A percentile compares a stretch with the other conserved stretches of the same genome.
Evolutionary conservation across 805 yeast species (phyloP).

Genomic region (Saccharomycopsis selenospora): DNA sequence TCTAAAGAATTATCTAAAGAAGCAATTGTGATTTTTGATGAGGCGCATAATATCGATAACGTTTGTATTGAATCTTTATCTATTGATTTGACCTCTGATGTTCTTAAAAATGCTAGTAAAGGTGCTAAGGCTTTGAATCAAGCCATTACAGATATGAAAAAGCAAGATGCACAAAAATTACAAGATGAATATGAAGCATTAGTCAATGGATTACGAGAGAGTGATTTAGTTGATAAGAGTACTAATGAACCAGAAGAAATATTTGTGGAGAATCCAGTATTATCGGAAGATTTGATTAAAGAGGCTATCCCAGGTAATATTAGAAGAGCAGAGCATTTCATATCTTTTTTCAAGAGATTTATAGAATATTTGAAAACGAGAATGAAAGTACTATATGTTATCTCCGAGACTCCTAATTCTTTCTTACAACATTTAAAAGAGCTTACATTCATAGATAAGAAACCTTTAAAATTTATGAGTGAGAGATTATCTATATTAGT

Average conservation of each 20-base stretch:
- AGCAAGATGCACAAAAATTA: slow-evolving; percentile 72
- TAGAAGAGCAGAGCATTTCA: slow-evolving; percentile 93
- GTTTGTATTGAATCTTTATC: slow-evolving; percentile 96
- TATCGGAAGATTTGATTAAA: slow-evolving; percentile 75
- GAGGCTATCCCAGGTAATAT: slow-evolving; percentile 98
- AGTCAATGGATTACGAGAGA: slow-evolving; percentile 81
- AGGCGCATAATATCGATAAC: slow-evolving; percentile 97
- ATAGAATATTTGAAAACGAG: slow-evolving; percentile 93
- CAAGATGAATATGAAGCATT: slow-evolving; percentile 87
- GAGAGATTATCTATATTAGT: slow-evolving; percentile 85
- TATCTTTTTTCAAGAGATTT: slow-evolving; percentile 85
- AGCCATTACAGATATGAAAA: slow-evolving; percentile 79
- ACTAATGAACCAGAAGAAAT: slow-evolving; percentile 40
- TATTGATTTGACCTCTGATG: slow-evolving; percentile 85
- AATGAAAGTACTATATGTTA: slow-evolving; percentile 95
- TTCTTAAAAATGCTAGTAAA: slow-evolving; percentile 73
- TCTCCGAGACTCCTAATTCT: slow-evolving; percentile 94
- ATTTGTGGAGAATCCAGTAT: slow-evolving; percentile 80
- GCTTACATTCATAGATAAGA: slow-evolving; percentile 82
- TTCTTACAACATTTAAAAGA: slow-evolving; percentile 90
- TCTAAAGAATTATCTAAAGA: slow-evolving; percentile 88
- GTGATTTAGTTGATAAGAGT: slow-evolving; percentile 41
- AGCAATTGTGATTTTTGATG: slow-evolving; percentile 91
- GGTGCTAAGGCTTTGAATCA: slow-evolving; percentile 77
- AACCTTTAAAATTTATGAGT: slow-evolving; percentile 87